phyloP scores from a whole-genome alignment of 2,329 filamentous ascomycete genomes.

The Cadophora gregata region DNA sequence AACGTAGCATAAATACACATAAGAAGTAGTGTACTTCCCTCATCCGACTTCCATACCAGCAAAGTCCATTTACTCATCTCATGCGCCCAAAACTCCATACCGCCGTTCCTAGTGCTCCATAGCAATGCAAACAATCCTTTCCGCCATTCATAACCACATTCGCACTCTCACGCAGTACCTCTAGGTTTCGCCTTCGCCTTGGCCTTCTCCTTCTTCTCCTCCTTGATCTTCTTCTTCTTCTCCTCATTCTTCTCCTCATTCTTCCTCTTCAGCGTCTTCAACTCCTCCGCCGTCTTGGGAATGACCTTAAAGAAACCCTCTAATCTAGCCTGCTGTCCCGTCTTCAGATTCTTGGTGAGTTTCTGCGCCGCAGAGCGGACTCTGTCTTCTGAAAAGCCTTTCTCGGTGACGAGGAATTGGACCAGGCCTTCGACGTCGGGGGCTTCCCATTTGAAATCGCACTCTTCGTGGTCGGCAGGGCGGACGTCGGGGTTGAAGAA shows the following conservation, averaged over 20 bases:
- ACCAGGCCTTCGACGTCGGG: conserved; percentile 91
- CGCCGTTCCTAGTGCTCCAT: conserved; percentile 9
- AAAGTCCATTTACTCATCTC: background rate
- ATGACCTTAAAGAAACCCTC: conserved; percentile 97
- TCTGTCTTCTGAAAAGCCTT: conserved; percentile 95
- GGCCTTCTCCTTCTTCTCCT: conserved; percentile 94
- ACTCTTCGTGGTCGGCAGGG: conserved; percentile 80
- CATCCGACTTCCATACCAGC: background rate
- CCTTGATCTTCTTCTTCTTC: conserved; percentile 94
- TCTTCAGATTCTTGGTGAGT: conserved; percentile 89
- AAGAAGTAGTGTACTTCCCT: background rate
- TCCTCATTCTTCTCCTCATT: conserved; percentile 89
- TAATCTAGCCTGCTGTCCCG: conserved; percentile 84
- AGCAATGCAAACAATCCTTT: conserved; percentile 22
- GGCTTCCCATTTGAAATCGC: conserved; percentile 97
- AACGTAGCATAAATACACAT: background rate
- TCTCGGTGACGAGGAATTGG: conserved; percentile 88
- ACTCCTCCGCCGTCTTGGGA: conserved; percentile 86
- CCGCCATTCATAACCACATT: conserved; percentile 4
- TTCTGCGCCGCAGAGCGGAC: conserved; percentile 80
- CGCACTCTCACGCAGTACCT: conserved; percentile 39
- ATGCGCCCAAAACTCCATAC: conserved; percentile 17
- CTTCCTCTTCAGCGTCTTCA: conserved; percentile 87
- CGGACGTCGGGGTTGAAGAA: conserved; percentile 93
- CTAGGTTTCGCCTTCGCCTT: conserved; percentile 87